A percentile compares a stretch with the other conserved stretches of the same genome.
Evolutionary conservation across 176 grass and related monocot genomes (phyloP).

Genomic region (Puya raimondii): DNA sequence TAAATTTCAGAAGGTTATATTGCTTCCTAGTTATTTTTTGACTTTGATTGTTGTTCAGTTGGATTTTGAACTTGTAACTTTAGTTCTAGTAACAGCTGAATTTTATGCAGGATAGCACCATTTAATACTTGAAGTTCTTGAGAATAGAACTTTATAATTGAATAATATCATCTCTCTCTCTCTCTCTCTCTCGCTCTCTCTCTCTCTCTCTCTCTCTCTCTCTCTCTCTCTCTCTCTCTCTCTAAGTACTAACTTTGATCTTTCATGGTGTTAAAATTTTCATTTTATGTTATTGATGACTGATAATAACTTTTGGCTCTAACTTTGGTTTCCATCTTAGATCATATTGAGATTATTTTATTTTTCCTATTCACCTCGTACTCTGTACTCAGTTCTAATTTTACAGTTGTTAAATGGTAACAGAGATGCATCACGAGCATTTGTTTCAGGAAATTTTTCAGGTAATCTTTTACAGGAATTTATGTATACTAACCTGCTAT

Average conservation of each 20-base stretch:
- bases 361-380: neutral
- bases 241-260: neutral
- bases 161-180: too few species aligned
- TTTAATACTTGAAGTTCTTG: too few species aligned
- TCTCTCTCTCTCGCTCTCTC: too few species aligned
- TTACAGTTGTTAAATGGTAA: slow-evolving; percentile 3
- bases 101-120: too few species aligned
- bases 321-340: neutral
- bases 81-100: too few species aligned
- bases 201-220: too few species aligned
- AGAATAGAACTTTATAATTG: too few species aligned
- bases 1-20: too few species aligned
- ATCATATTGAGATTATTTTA: neutral
- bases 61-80: too few species aligned
- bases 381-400: neutral
- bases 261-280: neutral
- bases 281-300: neutral
- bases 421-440: slow-evolving; percentile 92
- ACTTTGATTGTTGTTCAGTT: too few species aligned
- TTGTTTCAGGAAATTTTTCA: slow-evolving; percentile 95
- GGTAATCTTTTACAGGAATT: slow-evolving; percentile 30
- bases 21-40: too few species aligned
- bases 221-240: too few species aligned
- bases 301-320: neutral
- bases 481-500: neutral